Evolutionary conservation across 441 rosid species (phyloP).

Genomic region (Populus hybrid): DNA sequence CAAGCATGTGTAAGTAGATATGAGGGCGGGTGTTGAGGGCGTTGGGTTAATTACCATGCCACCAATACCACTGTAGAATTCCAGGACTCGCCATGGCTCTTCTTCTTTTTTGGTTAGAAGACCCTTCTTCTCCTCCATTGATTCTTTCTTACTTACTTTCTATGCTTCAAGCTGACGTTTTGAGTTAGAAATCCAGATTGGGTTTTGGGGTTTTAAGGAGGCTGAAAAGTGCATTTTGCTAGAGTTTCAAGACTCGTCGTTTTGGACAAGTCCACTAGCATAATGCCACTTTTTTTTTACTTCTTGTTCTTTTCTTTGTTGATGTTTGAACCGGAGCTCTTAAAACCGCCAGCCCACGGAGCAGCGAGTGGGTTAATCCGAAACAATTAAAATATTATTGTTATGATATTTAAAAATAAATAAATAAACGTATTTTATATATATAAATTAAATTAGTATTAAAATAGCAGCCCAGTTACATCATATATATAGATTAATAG

Average conservation of each 20-base stretch:
- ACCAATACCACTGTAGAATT: conserved; percentile 90
- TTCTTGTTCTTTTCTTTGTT: conserved; percentile 4
- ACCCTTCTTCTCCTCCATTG: conserved; percentile 40
- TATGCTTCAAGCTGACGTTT: neutral
- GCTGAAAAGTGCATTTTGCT: neutral
- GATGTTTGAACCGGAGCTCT: too few species aligned
- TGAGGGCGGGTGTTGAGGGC: neutral
- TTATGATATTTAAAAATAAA: too few species aligned
- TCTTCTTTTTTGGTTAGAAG: conserved; percentile 16
- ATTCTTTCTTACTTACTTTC: neutral
- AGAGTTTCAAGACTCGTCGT: conserved; percentile 19
- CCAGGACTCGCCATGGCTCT: conserved; percentile 76
- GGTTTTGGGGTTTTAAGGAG: neutral
- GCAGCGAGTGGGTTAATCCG: too few species aligned
- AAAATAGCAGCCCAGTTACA: too few species aligned
- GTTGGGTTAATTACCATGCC: conserved; percentile 55
- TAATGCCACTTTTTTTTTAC: conserved; percentile 44
- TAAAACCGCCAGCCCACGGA: too few species aligned
- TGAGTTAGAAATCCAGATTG: neutral
- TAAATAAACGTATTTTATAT: too few species aligned
- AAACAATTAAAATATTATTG: too few species aligned
- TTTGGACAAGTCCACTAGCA: conserved; percentile 46
- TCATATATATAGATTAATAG: too few species aligned
- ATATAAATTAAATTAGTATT: too few species aligned
- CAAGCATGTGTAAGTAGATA: neutral